phyloP scores from a whole-genome alignment of 169 alveolate genomes.

The Miamiensis avidus region DNA sequence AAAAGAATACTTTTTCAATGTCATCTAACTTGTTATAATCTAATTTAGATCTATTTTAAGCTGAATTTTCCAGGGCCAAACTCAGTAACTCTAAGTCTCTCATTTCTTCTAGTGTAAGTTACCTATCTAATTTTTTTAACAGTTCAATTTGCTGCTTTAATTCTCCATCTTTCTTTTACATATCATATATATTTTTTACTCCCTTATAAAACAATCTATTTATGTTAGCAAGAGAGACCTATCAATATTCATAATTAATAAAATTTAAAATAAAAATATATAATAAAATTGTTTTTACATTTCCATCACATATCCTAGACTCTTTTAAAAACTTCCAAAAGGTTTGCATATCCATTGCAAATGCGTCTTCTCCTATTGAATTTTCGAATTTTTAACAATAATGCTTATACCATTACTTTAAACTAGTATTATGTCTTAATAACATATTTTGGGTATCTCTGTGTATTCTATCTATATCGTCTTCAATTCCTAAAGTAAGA shows the following conservation, averaged over 20 bases:
- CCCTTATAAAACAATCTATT: conserved; percentile 53
- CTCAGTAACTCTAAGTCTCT: conserved; percentile 19
- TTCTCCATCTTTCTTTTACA: conserved; percentile 25
- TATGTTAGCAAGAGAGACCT: conserved; percentile 38
- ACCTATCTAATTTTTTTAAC: conserved; percentile 15
- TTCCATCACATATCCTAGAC: conserved; percentile 29
- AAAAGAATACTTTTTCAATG: background rate
- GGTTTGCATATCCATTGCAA: conserved; percentile 59
- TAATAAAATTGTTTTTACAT: background rate
- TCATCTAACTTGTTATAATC: conserved; percentile 18
- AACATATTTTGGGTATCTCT: conserved; percentile 68
- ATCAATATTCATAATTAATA: background rate
- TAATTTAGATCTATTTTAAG: background rate
- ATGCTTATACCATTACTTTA: conserved; percentile 67
- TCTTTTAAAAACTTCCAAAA: conserved; percentile 63
- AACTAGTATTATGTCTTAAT: conserved; percentile 61
- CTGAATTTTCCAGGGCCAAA: background rate
- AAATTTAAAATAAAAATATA: no score
- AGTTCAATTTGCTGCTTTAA: conserved; percentile 28
- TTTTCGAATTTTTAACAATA: conserved; percentile 62
- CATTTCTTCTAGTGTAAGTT: conserved; percentile 23
- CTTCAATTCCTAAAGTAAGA: conserved; percentile 48
- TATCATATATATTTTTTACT: conserved; percentile 35
- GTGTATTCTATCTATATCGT: conserved; percentile 41
- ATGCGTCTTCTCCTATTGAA: conserved; percentile 66